phyloP scores from a whole-genome alignment of 2,329 filamentous ascomycete species.

The Hymenoscyphus linearis region DNA sequence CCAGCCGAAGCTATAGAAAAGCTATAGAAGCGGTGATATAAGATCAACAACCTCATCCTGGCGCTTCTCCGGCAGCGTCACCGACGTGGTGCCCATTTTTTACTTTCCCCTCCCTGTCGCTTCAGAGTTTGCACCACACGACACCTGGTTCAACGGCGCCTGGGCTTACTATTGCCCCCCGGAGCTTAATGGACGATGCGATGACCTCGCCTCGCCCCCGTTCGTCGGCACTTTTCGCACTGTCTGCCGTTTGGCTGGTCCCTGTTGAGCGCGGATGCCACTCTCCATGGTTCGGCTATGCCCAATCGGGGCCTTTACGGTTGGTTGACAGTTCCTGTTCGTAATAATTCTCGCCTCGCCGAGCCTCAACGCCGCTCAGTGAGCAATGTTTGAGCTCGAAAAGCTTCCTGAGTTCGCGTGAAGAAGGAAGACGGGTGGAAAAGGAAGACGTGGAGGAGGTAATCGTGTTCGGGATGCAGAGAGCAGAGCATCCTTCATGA shows the following conservation, averaged over 20 bases:
- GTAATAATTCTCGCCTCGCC: not conserved
- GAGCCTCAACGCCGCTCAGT: not conserved
- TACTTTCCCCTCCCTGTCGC: not conserved
- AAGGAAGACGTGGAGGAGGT: no score
- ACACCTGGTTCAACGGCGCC: not conserved
- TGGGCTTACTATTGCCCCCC: not conserved
- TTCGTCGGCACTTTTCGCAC: constrained; percentile 17
- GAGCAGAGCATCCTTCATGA: not conserved
- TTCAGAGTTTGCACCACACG: not conserved
- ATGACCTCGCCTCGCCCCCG: constrained; percentile 7
- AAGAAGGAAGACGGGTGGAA: no score
- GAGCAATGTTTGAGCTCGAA: not conserved
- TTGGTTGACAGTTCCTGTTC: not conserved
- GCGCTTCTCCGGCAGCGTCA: not conserved
- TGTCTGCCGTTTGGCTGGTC: constrained; percentile 16
- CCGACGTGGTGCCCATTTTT: not conserved
- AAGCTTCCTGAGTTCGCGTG: not conserved
- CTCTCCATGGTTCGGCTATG: constrained; percentile 7
- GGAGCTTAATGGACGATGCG: not conserved
- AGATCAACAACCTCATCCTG: not conserved
- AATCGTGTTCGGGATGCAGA: not conserved
- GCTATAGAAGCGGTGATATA: not conserved
- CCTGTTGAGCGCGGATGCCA: not conserved
- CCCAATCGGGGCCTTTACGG: constrained; percentile 6
- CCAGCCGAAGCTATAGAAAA: not conserved